Percentiles rank a stretch among this genome's conserved stretches.
Evolutionary conservation across 1,284 basidiomycete species (phyloP).

Genomic region (Sparassis latifolia): DNA sequence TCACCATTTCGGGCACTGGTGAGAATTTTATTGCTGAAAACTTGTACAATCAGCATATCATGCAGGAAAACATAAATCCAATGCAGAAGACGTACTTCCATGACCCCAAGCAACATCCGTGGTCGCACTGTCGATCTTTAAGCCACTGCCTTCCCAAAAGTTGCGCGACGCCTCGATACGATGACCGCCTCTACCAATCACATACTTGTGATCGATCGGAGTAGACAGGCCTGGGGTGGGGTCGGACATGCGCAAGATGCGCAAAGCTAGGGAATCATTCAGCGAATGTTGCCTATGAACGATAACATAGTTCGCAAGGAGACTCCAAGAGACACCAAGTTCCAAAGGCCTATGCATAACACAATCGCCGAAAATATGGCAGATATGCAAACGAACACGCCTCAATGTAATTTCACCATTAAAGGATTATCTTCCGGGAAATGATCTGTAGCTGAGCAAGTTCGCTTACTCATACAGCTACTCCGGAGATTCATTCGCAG

Average conservation of each 20-base stretch:
- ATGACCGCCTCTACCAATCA: slow-evolving; percentile 51
- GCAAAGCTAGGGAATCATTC: slow-evolving; percentile 41
- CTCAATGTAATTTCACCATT: too few relatives aligned
- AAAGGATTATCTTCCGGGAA: too few relatives aligned
- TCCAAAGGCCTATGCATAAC: too few relatives aligned
- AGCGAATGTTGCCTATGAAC: not conserved
- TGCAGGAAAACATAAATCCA: not conserved
- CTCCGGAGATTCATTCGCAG: too few relatives aligned
- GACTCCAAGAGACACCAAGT: not conserved
- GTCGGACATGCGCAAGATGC: slow-evolving; percentile 53
- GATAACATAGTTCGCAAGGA: slow-evolving; percentile 2
- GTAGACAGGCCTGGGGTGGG: slow-evolving; percentile 26
- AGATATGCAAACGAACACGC: too few relatives aligned
- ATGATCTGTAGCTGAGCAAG: too few relatives aligned
- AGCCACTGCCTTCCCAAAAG: slow-evolving; percentile 64
- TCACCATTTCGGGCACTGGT: slow-evolving; percentile 83
- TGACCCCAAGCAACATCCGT: slow-evolving; percentile 81
- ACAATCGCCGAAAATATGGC: too few relatives aligned
- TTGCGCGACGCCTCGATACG: slow-evolving; percentile 64
- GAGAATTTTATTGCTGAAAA: slow-evolving; percentile 71
- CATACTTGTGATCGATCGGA: slow-evolving; percentile 42
- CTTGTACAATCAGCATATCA: slow-evolving; percentile 30
- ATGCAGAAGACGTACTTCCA: slow-evolving; percentile 48
- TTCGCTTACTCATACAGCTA: too few relatives aligned
- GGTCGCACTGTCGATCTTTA: slow-evolving; percentile 69